Percentiles rank a stretch among this genome's conserved stretches.
Conservation (phyloP, 805 yeast genomes). For the Saccharomycopsis fodiens region DNA sequence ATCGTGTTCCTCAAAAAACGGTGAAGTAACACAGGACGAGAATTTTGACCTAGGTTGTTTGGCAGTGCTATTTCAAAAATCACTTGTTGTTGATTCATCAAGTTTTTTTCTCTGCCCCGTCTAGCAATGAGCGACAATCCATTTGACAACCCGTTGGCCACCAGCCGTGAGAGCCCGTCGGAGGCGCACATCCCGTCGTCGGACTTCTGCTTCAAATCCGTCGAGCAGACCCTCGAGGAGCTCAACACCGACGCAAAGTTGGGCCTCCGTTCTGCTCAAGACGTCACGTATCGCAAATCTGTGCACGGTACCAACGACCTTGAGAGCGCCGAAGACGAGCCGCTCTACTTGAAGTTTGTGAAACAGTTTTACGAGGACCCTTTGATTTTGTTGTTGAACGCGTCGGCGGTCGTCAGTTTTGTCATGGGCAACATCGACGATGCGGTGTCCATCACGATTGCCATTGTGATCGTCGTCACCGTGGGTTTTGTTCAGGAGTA, state of each 20-base stretch:
- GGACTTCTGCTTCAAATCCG: constrained; percentile 50
- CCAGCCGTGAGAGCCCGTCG: constrained; percentile 25
- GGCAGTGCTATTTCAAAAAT: too few species aligned
- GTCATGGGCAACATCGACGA: constrained; percentile 96
- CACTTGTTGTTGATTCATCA: too few species aligned
- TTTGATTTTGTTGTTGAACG: constrained; percentile 76
- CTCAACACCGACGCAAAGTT: constrained; percentile 49
- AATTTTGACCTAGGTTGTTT: too few species aligned
- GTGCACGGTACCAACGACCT: constrained; percentile 81
- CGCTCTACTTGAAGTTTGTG: constrained; percentile 60
- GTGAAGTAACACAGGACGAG: too few species aligned
- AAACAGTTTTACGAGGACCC: constrained; percentile 87
- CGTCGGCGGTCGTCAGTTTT: constrained; percentile 81
- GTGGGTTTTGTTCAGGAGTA: constrained; percentile 98
- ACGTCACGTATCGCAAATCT: constrained; percentile 61
- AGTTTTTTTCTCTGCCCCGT: not conserved
- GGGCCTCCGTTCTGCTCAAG: constrained; percentile 68
- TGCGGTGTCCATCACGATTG: constrained; percentile 88
- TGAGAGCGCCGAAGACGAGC: constrained; percentile 67
- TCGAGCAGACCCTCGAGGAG: constrained; percentile 56
- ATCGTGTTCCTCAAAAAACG: too few species aligned
- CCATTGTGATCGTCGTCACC: constrained; percentile 85
- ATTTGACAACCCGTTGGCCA: constrained; percentile 24
- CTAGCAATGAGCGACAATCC: constrained; percentile 30
- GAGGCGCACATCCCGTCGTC: constrained; percentile 50